A percentile compares a stretch with the other conserved stretches of the same genome.
Conservation (phyloP, 345 rosid genomes). For the Euclidium syriacum region DNA sequence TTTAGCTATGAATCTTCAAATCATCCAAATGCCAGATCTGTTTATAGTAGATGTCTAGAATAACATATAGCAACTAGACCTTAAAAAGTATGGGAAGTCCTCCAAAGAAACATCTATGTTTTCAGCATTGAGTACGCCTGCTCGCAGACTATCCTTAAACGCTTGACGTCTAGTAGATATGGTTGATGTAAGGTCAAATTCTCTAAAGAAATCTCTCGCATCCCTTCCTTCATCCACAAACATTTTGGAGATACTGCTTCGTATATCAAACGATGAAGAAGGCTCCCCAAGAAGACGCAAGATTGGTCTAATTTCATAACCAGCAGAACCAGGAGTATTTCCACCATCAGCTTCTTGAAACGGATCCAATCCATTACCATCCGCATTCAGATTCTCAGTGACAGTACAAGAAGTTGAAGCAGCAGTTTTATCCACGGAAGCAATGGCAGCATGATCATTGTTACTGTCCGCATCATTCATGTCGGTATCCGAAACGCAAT, state of each 20-base stretch:
- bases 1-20: conserved; percentile 9
- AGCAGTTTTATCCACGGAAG: conserved; percentile 52
- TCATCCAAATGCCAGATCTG: not conserved
- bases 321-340: conserved; percentile 48
- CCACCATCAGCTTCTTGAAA: conserved; percentile 46
- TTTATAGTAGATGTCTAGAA: not conserved
- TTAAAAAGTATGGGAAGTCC: conserved; percentile 75
- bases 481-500: conserved; percentile 53
- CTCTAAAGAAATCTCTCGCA: conserved; percentile 47
- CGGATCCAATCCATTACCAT: conserved; percentile 49
- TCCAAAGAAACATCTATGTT: conserved; percentile 73
- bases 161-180: conserved; percentile 61
- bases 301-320: conserved; percentile 61
- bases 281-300: conserved; percentile 60
- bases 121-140: conserved; percentile 59
- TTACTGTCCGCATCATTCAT: conserved; percentile 60
- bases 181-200: conserved; percentile 42
- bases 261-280: conserved; percentile 47
- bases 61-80: conserved; percentile 44
- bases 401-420: conserved; percentile 45
- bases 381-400: conserved; percentile 46
- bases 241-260: conserved; percentile 53
- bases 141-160: conserved; percentile 61
- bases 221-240: conserved; percentile 61
- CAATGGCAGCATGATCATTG: conserved; percentile 45